Percentiles rank a stretch among this genome's conserved stretches.
phyloP scores from a whole-genome alignment of 306 rosid species.

The Abrus pulchellus region DNA sequence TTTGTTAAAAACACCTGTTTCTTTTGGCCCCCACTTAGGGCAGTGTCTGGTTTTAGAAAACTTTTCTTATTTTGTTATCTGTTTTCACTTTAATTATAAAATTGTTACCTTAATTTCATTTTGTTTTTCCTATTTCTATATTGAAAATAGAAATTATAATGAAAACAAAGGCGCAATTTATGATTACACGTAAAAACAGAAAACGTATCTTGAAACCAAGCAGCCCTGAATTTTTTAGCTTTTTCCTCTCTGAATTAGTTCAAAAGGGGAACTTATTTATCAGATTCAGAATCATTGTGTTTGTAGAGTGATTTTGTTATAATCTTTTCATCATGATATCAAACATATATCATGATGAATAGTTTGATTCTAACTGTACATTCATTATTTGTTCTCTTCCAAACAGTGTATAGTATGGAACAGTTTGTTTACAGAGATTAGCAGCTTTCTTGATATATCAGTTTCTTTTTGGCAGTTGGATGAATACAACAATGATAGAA shows the following conservation, averaged over 20 bases:
- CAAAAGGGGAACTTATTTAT: constrained; percentile 28
- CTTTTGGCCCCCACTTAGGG: neutral
- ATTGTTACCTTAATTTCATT: no score
- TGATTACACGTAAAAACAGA: no score
- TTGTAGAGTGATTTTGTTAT: neutral
- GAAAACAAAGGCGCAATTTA: no score
- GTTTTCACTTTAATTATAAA: no score
- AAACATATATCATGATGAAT: constrained; percentile 16
- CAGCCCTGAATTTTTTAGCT: neutral
- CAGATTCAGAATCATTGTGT: constrained; percentile 14
- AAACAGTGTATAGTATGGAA: constrained; percentile 2
- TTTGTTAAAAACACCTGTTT: constrained; percentile 47
- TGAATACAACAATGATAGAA: constrained; percentile 82
- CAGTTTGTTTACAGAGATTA: constrained; percentile 34
- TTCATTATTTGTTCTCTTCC: constrained; percentile 23
- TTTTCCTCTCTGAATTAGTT: constrained; percentile 36
- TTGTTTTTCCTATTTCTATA: no score
- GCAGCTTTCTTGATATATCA: constrained; percentile 26
- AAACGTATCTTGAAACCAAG: no score
- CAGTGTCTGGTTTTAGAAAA: no score
- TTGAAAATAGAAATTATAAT: no score
- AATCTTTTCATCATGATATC: neutral
- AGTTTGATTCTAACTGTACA: constrained; percentile 9
- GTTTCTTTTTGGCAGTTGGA: constrained; percentile 73
- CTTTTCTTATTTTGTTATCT: no score